Base-by-base conservation (phyloP, 169 alveolate species). In the Cystoisospora suis region DNA sequence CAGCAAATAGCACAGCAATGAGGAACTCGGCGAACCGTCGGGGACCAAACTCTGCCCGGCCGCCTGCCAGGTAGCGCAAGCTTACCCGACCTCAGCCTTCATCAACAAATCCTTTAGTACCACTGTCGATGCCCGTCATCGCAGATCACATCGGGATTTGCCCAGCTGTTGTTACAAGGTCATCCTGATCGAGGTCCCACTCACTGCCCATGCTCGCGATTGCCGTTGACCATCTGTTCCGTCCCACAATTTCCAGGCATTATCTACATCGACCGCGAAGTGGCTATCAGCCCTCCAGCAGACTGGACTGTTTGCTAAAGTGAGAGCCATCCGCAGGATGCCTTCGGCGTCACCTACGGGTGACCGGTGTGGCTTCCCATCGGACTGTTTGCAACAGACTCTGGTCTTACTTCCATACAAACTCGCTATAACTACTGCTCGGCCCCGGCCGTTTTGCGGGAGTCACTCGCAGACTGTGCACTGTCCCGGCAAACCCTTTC, bases 51-150 rank as follows among this genome's bases (percentile, higher is more conserved):
- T 53, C 61, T 53, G 9, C 61, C 77, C 7, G 6, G 7, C 36
- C 15, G 40, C 36, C 9, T 61, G 40, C n/a, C 36, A 61, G 7
- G 29, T n/a, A 5, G n/a, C 7, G 29, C 77, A 61, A 9, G 47
- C 91, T 15, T 58, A 83, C 90, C 90, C 90, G 61, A 36, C 96
- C 96, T 42, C 93, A 79, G 7, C 94, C 47, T 49, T 94, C 96
- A 45, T 94, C 96, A 15, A 94, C 92, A 23, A 77, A 90, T 7
- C 96, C 96, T 79, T 94, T 94, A 4, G 40, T 61, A 61, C 92
- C 96, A 49, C 93, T 94, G 69, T 94, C 96, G 12, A 93, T 88
- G 81, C 96, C 96, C n/a, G 47, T 92, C 83, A 0, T 92, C 94
- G 23, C 90, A 81, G 58, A 90, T 61, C 86, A 93, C 96, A 27